Conservation (phyloP, 306 rosid genomes). For the Inga laurina region DNA sequence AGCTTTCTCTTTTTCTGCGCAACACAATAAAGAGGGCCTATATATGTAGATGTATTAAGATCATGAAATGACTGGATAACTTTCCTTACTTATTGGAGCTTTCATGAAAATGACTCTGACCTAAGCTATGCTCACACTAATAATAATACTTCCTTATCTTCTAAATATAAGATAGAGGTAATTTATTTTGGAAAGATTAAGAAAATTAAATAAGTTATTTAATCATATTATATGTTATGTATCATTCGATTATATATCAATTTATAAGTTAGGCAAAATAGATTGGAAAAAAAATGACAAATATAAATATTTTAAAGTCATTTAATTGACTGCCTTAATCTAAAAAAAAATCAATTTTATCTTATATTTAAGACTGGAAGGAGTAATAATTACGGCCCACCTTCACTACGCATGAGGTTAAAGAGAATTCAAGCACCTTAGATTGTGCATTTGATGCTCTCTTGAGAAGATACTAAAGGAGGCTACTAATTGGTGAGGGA, state of each 20-base stretch:
- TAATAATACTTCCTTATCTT: not conserved
- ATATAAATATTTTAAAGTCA: too few relatives aligned
- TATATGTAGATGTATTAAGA: not conserved
- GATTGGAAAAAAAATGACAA: too few relatives aligned
- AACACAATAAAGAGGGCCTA: not conserved
- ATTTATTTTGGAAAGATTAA: too few relatives aligned
- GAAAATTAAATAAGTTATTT: too few relatives aligned
- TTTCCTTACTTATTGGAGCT: conserved; percentile 34
- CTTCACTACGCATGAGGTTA: conserved; percentile 16
- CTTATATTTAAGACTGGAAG: too few relatives aligned
- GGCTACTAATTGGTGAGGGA: conserved; percentile 36
- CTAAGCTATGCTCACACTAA: not conserved
- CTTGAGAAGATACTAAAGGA: conserved; percentile 38
- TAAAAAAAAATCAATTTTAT: too few relatives aligned
- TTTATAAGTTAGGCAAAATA: too few relatives aligned
- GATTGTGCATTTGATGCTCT: conserved; percentile 15
- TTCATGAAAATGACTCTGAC: conserved; percentile 31
- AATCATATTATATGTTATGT: too few relatives aligned
- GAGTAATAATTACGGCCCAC: not conserved
- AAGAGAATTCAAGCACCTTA: conserved; percentile 31
- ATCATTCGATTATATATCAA: too few relatives aligned
- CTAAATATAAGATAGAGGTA: too few relatives aligned
- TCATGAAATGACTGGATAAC: not conserved
- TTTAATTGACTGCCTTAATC: too few relatives aligned
- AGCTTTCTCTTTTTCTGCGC: conserved; percentile 1